Base-by-base conservation (phyloP, 2,329 filamentous ascomycete species). In the Trichoderma aggressivum region DNA sequence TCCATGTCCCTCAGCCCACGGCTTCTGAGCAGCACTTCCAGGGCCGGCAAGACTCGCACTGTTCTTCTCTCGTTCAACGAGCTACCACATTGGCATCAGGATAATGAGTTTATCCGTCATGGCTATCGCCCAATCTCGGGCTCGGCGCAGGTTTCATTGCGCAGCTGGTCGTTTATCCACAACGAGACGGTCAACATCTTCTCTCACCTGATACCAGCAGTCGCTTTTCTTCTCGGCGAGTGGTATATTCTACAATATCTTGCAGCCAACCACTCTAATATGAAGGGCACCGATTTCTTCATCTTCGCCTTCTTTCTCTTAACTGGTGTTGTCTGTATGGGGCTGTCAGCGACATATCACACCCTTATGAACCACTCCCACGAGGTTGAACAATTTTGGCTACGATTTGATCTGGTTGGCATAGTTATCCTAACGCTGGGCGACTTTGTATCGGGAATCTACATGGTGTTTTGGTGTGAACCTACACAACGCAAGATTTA, bases 381-480 rank as follows among this genome's bases (percentile, higher is more conserved):
- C 18, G 64, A 67, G 11, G 24, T 67, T 21, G 64, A 67, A 18
- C 53, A 67, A 3, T 47, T 67, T 7, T 67, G 24, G 24, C 26
- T 59, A 5, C 34, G 64, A 14, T 59, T 67, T 26, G 64, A 67
- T 12, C 34, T 67, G n/a, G 64, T 67, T 7, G 64, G 64, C 4
- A 67, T 67, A 30, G 64, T 67, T 30, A 24, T 67, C 34, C 53
- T 67, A 10, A 67, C 64, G 30, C 14, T 67, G 12, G 64, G 64
- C 7, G 64, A 67, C 34, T 67, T 67, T 59, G 26, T 67, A 32
- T 67, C 64, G 6, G 64, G 53, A 24, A 67, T 67, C 24, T 67
- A 67, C 53, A 67, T 67, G 64, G 64, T 67, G 26, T 67, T 67
- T 6, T 67, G 64, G 64, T 67, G 64, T 47, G 64, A 67, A 6